Base-by-base conservation (phyloP, 2,329 filamentous ascomycete genomes). In the Lecanicillium sp. region DNA sequence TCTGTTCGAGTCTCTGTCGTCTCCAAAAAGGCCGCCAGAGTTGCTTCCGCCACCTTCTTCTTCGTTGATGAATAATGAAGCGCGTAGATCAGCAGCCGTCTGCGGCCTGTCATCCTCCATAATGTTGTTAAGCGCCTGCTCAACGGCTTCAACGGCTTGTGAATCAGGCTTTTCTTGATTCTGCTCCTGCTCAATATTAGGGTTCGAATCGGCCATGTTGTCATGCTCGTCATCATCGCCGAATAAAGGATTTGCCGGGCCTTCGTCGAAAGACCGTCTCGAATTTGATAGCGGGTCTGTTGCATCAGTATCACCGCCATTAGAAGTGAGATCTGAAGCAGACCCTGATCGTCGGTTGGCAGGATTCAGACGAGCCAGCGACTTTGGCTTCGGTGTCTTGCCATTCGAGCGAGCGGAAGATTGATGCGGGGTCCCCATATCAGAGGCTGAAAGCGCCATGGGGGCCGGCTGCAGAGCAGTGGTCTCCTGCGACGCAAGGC, bases 41-140 rank as follows among this genome's bases (percentile, higher is more conserved):
- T 73, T 78, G 60, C 70, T 78, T 43, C 73, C 75, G 39, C 65
- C 69, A 23, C 58, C 57, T 14, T 66, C 65, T 35, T 67, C 64
- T n/a, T 49, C 53, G 1, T 44, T 52, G 3, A 60, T 62, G 62
- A 90, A 88, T 0, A 90, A 65, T 0, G 85, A 87, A 14, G 78
- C 78, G 33, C 81, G 72, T 14, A 84, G 64, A 54, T 84, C 82
- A 55, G 84, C 81, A 1, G 79, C 75, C 17, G 79, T 80, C 42
- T 86, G 69, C 12, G 77, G 77, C 27, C 74, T 81, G 40, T 86
- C 80, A 55, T 90, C 83, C 55, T 89, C 89, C 73, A 98, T 86
- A 53, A 98, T 98, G 54, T 90, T 87, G 55, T 86, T 95, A 41
- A 98, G 73, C 14, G 90, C 93, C 55, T 87, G 82, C 63, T 97